Percentiles rank a stretch among this genome's conserved stretches.
Evolutionary conservation across 352 stramenopile species (phyloP).

Genomic region (Phytopythium oedochilum): DNA sequence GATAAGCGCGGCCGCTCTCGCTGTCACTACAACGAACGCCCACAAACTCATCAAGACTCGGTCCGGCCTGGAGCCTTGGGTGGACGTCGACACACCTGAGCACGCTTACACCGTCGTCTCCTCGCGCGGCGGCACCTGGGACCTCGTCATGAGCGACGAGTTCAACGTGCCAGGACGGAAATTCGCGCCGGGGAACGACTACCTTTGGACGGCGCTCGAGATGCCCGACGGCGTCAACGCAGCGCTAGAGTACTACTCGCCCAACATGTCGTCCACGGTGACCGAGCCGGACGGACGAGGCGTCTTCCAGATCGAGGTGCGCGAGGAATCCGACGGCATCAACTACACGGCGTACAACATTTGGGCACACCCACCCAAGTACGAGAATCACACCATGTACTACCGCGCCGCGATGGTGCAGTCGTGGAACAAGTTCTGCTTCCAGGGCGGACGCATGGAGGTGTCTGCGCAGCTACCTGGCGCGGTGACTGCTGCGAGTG

Average conservation of each 20-base stretch:
- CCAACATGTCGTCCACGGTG: conserved; percentile 54
- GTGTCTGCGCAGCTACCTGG: conserved; percentile 85
- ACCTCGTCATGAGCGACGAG: conserved; percentile 73
- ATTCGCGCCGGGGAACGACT: conserved; percentile 27
- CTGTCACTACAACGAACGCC: too few relatives aligned
- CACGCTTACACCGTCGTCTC: conserved; percentile 18
- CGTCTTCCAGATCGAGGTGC: conserved; percentile 31
- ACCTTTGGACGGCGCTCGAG: conserved; percentile 79
- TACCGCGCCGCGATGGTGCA: conserved; percentile 10
- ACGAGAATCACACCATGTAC: conserved; percentile 30
- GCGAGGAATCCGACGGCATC: conserved; percentile 32
- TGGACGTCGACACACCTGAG: conserved; percentile 32
- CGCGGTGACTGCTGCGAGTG: conserved; percentile 31
- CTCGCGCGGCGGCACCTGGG: conserved; percentile 47
- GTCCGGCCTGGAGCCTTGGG: conserved; percentile 31
- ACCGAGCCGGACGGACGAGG: conserved; percentile 23
- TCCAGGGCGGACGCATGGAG: conserved; percentile 79
- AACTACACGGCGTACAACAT: conserved; percentile 38
- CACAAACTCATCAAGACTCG: conserved; percentile 15
- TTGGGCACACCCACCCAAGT: conserved; percentile 30
- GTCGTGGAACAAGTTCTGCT: conserved; percentile 80
- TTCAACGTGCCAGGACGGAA: conserved; percentile 68
- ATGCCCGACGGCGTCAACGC: conserved; percentile 37
- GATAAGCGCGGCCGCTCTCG: too few relatives aligned
- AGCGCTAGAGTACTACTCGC: conserved; percentile 91